A percentile compares a stretch with the other conserved stretches of the same genome.
Conservation (phyloP, 1,284 basidiomycete genomes). For the Vanrija sp. region DNA sequence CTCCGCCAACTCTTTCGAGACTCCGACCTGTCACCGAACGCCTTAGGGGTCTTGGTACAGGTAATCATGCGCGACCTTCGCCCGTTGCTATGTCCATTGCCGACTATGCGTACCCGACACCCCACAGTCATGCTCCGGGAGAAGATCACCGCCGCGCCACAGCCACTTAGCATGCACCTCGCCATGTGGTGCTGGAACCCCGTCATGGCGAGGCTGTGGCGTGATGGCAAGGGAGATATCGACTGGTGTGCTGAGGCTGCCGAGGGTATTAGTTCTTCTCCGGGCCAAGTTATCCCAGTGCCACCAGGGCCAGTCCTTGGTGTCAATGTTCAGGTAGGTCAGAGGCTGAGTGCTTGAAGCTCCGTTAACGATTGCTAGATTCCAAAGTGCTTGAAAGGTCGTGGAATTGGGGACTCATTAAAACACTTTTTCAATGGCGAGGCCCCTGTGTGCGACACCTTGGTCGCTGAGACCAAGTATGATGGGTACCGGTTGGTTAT, state of each 20-base stretch:
- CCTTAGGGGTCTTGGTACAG: conserved; percentile 67
- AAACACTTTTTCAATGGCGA: conserved; percentile 48
- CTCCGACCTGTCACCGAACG: conserved; percentile 54
- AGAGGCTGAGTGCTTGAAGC: not conserved
- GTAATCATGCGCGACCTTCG: conserved; percentile 78
- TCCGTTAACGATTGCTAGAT: conserved; percentile 53
- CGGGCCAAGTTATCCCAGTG: not conserved
- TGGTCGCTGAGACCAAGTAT: conserved; percentile 86
- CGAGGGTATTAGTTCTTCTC: conserved; percentile 43
- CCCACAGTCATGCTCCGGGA: conserved; percentile 30
- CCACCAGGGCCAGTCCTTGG: conserved; percentile 50
- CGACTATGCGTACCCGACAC: conserved; percentile 33
- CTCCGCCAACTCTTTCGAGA: conserved; percentile 22
- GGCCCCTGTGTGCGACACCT: conserved; percentile 25
- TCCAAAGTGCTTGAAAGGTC: conserved; percentile 72
- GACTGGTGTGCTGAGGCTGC: conserved; percentile 59
- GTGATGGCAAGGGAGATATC: conserved; percentile 55
- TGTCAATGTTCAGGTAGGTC: conserved; percentile 58
- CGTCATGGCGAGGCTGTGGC: conserved; percentile 59
- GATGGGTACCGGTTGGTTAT: conserved; percentile 71
- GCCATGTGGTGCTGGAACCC: conserved; percentile 72
- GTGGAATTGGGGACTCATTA: conserved; percentile 58
- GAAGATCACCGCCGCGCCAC: conserved; percentile 43
- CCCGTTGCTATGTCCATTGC: conserved; percentile 67
- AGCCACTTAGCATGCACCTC: conserved; percentile 58